Evolutionary conservation across 805 yeast genomes (phyloP), one percentile per base, ranked within the genome.

Genomic region (Wickerhamiella sorbophila): DNA sequence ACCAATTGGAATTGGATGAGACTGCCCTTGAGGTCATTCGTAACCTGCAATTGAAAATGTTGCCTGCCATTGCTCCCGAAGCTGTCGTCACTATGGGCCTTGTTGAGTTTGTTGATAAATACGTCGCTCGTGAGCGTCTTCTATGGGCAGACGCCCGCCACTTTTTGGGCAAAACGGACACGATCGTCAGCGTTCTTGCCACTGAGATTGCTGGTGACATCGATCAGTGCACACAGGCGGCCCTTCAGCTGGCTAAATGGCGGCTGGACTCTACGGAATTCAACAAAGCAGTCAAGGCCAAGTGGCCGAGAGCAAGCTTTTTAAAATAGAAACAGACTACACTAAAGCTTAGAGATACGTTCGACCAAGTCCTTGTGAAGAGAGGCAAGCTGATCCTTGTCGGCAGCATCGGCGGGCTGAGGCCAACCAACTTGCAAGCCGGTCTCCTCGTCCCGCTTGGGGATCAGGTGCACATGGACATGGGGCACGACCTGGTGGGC

Each of bases 401-500:
- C 86, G 60, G 82, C 77, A 56, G 82, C 81, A 26, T 88, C 81
- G 43, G 69, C 74, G 52, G 77, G 73, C 16, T 86, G 78, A n/a
- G 97, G 97, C 97, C 98, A 91, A 21, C 91, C 95, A 26, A 88
- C 85, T 29, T 70, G 71, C 48, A 88, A 70, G 1, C 98, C 98
- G 16, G 87, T 67, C 33, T 71, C 70, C 1, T 61, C 65, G 53
- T 77, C 78, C 45, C 71, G 71, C 71, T 88, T 88, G 39, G 98
- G 98, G 58, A 88, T 88, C 60, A 88, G 74, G 61, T 88, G 98
- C 72, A 91, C 82, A 61, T 88, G 98, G 44, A 91, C 96, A 59
- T 88, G 98, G 52, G 82, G 91, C 44, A 91, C 97, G 43, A 72
- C 79, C 66, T 88, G 98, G 58, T 91, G 97, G 10, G 97, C 98